Evolutionary conservation across 805 yeast species (phyloP), one percentile per base, ranked within the genome.

Genomic region (Lipomyces sp.): DNA sequence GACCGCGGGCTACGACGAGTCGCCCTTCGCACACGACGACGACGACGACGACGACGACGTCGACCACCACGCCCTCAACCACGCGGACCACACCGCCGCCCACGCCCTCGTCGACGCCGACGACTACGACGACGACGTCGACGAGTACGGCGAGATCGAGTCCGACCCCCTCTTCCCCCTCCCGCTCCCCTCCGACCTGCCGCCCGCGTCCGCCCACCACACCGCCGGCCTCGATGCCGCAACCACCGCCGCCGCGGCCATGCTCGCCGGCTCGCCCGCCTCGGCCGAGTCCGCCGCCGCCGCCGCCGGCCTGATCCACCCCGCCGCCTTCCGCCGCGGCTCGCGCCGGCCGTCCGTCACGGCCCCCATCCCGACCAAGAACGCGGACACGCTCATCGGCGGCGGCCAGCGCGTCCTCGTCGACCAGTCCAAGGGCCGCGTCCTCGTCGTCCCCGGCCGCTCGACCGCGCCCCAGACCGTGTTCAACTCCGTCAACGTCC

Each of bases 401-500:
- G 51, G 49, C 19, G 55, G 49, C 11, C 40, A 39, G 24, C 50
- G 43, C 36, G 36, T 45, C 24, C 29, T 45, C 13, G 78, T 86
- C 21, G 93, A 86, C 63, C 84, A 82, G 49, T 69, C 74, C 48
- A 82, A 82, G 58, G 95, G 95, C 4, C 78, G 80, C 50, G 71
- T 82, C 3, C 76, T 84, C 37, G 83, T 90, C 2, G 80, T 85
- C 84, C 43, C 84, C 1, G 95, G 95, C 36, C 88, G 84, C 65
- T 85, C 95, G 2, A 83, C 87, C 0, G 83, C 81, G 10, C 82
- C 84, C 1, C 87, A 83, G 62, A 82, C 88, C 0, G 69, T 81
- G 16, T 80, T 83, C 70, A 82, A 82, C 63, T 76, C 84, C 13
- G 77, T 83, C 47, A 83, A 83, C 62, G 80, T 80, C 8, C 71